These are phyloP conservation scores for Leccinum longicurvipes DNA, from an alignment of 768 basidiomycete genomes.

Conservation along the genomic window DNA sequence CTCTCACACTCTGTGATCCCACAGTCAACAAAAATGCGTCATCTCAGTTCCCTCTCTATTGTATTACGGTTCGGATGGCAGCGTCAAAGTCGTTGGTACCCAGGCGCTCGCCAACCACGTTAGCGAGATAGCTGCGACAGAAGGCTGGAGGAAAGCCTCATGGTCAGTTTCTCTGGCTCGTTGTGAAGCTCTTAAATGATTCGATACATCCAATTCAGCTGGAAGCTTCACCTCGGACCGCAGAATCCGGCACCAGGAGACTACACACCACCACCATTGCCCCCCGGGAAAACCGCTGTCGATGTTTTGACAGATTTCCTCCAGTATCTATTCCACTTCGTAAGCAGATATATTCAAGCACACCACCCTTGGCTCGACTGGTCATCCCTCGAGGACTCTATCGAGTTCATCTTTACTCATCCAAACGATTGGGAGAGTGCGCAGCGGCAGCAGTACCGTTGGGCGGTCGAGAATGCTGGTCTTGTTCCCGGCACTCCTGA, in stretches of 20 bases:
- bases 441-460: not conserved
- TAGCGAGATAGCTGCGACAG: too few species aligned
- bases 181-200: not conserved
- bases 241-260: not conserved
- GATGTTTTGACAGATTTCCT: not conserved
- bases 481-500: not conserved
- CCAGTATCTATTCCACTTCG: not conserved
- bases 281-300: not conserved
- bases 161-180: not conserved
- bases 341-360: not conserved
- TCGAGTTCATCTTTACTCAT: not conserved
- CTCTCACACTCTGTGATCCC: slow-evolving; percentile 33
- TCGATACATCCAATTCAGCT: not conserved
- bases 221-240: not conserved
- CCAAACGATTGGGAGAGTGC: not conserved
- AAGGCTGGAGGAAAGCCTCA: too few species aligned
- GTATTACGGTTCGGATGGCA: not conserved
- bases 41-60: not conserved
- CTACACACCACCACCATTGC: not conserved
- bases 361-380: not conserved
- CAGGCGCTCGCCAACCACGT: too few species aligned
- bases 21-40: slow-evolving; percentile 2
- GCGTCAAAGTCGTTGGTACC: not conserved
- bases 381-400: not conserved
- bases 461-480: not conserved